Conservation (phyloP, 2,329 filamentous ascomycete genomes). For the Pseudocercospora crystallina region DNA sequence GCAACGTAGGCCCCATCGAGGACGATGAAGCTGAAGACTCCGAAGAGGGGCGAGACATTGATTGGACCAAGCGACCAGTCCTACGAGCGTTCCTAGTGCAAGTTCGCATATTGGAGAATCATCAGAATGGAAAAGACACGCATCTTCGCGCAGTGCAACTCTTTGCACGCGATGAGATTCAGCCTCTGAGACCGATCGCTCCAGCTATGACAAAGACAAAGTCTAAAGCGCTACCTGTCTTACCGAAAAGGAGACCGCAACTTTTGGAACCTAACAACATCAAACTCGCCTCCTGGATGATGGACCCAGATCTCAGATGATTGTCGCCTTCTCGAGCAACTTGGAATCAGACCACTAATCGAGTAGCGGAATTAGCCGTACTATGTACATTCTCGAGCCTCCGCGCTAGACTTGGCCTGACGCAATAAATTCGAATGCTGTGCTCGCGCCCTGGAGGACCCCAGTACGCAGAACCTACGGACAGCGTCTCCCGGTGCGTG, state of each 20-base stretch:
- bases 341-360: too few relatives aligned
- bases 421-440: too few relatives aligned
- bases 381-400: not conserved
- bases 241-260: not conserved
- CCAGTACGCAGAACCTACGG: too few relatives aligned
- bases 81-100: slow-evolving; percentile 88
- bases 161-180: slow-evolving; percentile 55
- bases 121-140: slow-evolving; percentile 99
- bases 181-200: slow-evolving; percentile 14
- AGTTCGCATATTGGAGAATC: slow-evolving; percentile 89
- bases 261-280: slow-evolving; percentile 30
- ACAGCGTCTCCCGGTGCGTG: too few relatives aligned
- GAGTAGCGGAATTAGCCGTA: too few relatives aligned
- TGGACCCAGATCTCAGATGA: slow-evolving; percentile 39
- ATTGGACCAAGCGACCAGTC: slow-evolving; percentile 63
- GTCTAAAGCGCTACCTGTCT: slow-evolving; percentile 1
- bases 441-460: too few relatives aligned
- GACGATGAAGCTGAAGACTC: slow-evolving; percentile 31
- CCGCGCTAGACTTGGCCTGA: too few relatives aligned
- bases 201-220: slow-evolving; percentile 17
- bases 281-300: slow-evolving; percentile 36
- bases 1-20: slow-evolving; percentile 56
- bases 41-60: slow-evolving; percentile 33
- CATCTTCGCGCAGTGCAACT: slow-evolving; percentile 92
- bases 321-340: too few relatives aligned